phyloP scores from a whole-genome alignment of 768 basidiomycete species.

The Mycena maculata region DNA sequence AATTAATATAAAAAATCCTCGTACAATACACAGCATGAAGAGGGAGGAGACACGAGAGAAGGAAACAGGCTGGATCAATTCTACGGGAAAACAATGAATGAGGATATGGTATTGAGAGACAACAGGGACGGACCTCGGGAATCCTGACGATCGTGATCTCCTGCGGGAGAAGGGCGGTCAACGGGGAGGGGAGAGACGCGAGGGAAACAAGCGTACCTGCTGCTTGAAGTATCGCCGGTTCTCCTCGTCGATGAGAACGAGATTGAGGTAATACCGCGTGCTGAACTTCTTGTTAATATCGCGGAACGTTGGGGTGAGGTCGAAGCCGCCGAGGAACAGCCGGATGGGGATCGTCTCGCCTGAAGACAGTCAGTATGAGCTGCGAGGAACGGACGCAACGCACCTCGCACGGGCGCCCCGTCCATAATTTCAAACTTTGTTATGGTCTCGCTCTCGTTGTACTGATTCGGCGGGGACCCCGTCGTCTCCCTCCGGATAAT shows the following conservation, averaged over 20 bases:
- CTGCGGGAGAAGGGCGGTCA: slow-evolving; percentile 43
- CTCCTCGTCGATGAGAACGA: slow-evolving; percentile 98
- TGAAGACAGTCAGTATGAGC: slow-evolving; percentile 41
- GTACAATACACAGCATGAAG: slow-evolving; percentile 23
- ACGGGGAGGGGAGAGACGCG: not conserved
- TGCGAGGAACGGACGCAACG: slow-evolving; percentile 29
- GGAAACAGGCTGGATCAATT: slow-evolving; percentile 7
- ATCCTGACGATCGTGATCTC: slow-evolving; percentile 93
- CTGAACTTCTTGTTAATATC: slow-evolving; percentile 99
- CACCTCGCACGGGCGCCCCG: slow-evolving; percentile 95
- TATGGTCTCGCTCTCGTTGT: slow-evolving; percentile 98
- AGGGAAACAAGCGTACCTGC: slow-evolving; percentile 63
- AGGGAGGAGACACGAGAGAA: not conserved
- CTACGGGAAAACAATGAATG: not conserved
- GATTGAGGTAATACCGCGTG: slow-evolving; percentile 95
- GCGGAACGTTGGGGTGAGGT: slow-evolving; percentile 97
- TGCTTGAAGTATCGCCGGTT: slow-evolving; percentile 98
- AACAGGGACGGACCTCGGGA: slow-evolving; percentile 71
- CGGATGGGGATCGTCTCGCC: slow-evolving; percentile 99
- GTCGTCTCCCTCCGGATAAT: slow-evolving; percentile 98
- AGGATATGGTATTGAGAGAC: not conserved
- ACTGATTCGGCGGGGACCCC: slow-evolving; percentile 97
- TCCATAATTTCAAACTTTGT: slow-evolving; percentile 99
- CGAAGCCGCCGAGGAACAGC: slow-evolving; percentile 97
- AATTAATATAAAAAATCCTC: slow-evolving; percentile 25